Evolutionary conservation across 148 eudicot species (phyloP), one percentile per base, ranked within the genome.

Genomic region (Rhododendron molle): DNA sequence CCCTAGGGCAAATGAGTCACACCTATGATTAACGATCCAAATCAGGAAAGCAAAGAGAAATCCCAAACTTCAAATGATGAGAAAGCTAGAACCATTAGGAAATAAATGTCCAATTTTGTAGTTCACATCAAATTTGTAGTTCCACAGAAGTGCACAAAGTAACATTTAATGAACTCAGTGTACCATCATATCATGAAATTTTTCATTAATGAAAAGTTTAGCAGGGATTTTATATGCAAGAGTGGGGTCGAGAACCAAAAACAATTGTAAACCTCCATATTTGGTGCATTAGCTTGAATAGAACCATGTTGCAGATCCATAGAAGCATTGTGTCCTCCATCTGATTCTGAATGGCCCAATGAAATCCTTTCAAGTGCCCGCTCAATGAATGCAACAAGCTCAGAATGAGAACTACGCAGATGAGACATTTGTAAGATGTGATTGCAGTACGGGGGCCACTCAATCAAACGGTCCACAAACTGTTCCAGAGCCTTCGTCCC

Each of bases 391-490:
- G 92, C 92, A 85, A 95, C 97, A 84, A 94, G 94, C 38, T 96
- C 98, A 12, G 92, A 88, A 86, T 93, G 92, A 86, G 97, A 85
- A 85, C 89, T 89, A 83, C 98, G 99, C 72, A 96, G 91, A 87
- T 96, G 99, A 86, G 99, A 93, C 88, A 96, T 95, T 92, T 96
- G 99, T 85, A 95, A 89, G 78, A 96, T 94, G 90, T 95, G 98
- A 79, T 96, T 94, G 91, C 99, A 96, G 82, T 92, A 96, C 82
- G 95, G 99, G 77, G 99, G 98, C 99, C 97, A 96, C 90, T 96
- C 99, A 80, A 91, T 90, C 89, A 96, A 85, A 73, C 99, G 99
- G 67, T 90, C 95, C 82, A 92, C 89, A 89, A 96, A 96, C 88
- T 95, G 96, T 81, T 96, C 97, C 87, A 96, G 86, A 38, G 99